A percentile compares a stretch with the other conserved stretches of the same genome.
phyloP scores from a whole-genome alignment of 352 stramenopile species.

The Pythium utonaiense region DNA sequence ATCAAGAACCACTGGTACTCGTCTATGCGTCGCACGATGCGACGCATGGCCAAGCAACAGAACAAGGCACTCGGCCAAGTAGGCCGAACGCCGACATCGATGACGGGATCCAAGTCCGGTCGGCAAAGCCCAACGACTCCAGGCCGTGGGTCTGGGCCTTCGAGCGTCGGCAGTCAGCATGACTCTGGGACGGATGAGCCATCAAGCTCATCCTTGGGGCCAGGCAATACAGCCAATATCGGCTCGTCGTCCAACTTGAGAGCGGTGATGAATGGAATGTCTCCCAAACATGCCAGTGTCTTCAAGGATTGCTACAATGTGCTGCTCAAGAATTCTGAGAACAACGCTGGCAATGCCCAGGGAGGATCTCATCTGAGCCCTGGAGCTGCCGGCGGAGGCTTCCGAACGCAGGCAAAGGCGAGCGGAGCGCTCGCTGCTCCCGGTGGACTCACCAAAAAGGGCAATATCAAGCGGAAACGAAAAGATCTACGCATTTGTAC shows the following conservation, averaged over 20 bases:
- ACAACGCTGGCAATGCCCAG: background rate
- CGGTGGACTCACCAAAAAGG: constrained; percentile 35
- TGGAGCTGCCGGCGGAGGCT: background rate
- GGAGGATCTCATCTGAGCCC: background rate
- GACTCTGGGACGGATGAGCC: background rate
- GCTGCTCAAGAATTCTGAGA: constrained; percentile 58
- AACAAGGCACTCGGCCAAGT: constrained; percentile 58
- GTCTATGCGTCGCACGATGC: constrained; percentile 89
- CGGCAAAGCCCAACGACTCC: background rate
- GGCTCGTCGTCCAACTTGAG: constrained; percentile 17
- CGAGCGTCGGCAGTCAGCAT: background rate
- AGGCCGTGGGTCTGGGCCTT: background rate
- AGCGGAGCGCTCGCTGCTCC: background rate
- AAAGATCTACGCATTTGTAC: constrained; percentile 85
- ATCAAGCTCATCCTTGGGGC: constrained; percentile 7
- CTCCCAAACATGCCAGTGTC: constrained; percentile 53
- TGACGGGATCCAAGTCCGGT: constrained; percentile 6
- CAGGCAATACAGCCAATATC: constrained; percentile 30
- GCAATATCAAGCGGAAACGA: constrained; percentile 71
- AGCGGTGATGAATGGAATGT: constrained; percentile 42
- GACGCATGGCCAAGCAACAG: constrained; percentile 84
- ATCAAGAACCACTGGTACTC: constrained; percentile 92
- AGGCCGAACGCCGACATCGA: background rate
- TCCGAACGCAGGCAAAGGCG: background rate
- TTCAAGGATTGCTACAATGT: constrained; percentile 80